Base-by-base conservation (phyloP, 2,329 filamentous ascomycete species). In the Polytolypa hystricis region DNA sequence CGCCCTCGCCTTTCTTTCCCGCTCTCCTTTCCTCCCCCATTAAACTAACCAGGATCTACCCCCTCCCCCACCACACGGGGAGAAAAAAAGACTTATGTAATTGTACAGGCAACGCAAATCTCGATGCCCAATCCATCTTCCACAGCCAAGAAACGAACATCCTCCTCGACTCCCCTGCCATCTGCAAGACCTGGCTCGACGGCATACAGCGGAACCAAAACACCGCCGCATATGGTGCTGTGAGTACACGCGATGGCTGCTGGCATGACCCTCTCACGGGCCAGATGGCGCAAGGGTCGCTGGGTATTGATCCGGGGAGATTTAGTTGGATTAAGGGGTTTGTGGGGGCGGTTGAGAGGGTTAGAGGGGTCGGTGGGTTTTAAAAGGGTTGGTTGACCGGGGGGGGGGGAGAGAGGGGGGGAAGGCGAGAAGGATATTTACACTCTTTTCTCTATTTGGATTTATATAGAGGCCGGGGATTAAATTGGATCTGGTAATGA, bases 71-170 rank as follows among this genome's bases (percentile, higher is more conserved):
- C 26, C n/a, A n/a, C n/a, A n/a, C n/a, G n/a, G n/a, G n/a, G n/a
- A n/a, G n/a, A n/a, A n/a, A n/a, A n/a, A n/a, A n/a, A n/a, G n/a
- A n/a, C n/a, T n/a, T n/a, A n/a, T n/a, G n/a, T n/a, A n/a, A n/a
- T n/a, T n/a, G n/a, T 27, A 14, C 12, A 59, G 57, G 82, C 3
- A 83, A 74, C 44, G 82, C 81, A 0, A 89, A 87, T 50, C 79
- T 86, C 53, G 83, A 89, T 47, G 86, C 82, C 2, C 83, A 89
- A 56, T 77, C 71, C 14, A 87, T 81, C 77, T 86, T 71, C 46
- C 82, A 89, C 51, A 78, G 71, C 37, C 81, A 86, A 54, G 83
- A 89, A 55, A 70, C 82, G 37, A 87, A 89, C 46, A 57, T 87
- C 16, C 74, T 89, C 70, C 59, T 86, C 4, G 82, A 89, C 43